These are phyloP conservation scores for Fusarium brevicatenulatum DNA, from an alignment of 2,329 filamentous ascomycete genomes.

Conservation along the genomic window DNA sequence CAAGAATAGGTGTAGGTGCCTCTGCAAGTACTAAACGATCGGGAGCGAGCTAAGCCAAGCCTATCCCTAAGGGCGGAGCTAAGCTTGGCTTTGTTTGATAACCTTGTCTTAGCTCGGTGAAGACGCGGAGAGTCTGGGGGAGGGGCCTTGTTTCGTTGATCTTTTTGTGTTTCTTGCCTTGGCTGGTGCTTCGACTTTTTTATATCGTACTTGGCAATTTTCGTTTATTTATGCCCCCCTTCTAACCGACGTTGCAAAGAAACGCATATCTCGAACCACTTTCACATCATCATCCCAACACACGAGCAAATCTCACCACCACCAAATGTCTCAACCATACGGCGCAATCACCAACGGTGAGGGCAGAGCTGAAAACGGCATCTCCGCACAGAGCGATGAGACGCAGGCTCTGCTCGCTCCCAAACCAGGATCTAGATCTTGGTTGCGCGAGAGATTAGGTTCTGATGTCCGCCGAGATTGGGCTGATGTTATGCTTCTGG, in stretches of 20 bases:
- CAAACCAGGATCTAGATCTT: slow-evolving; percentile 30
- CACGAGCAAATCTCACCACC: background rate
- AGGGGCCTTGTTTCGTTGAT: background rate
- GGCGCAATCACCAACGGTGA: slow-evolving; percentile 26
- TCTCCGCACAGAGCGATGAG: slow-evolving; percentile 8
- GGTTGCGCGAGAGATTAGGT: slow-evolving; percentile 31
- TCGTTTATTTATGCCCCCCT: slow-evolving; percentile 18
- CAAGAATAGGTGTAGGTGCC: background rate
- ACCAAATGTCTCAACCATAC: slow-evolving; percentile 32
- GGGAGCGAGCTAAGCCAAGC: background rate
- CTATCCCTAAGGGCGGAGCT: background rate
- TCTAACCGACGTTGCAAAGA: background rate
- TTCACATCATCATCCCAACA: background rate
- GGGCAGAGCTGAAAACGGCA: slow-evolving; percentile 13
- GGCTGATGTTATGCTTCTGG: slow-evolving; percentile 74
- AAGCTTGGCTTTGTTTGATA: background rate
- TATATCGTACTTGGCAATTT: background rate
- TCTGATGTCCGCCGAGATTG: slow-evolving; percentile 58
- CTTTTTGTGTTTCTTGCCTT: background rate
- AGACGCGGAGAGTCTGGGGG: background rate
- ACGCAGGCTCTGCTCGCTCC: slow-evolving; percentile 29
- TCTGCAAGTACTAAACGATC: background rate
- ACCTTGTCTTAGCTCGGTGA: slow-evolving; percentile 8
- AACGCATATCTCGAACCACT: background rate
- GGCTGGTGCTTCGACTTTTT: background rate